Base-by-base conservation (phyloP, 495 filamentous ascomycete genomes). In the Collariella sp. region DNA sequence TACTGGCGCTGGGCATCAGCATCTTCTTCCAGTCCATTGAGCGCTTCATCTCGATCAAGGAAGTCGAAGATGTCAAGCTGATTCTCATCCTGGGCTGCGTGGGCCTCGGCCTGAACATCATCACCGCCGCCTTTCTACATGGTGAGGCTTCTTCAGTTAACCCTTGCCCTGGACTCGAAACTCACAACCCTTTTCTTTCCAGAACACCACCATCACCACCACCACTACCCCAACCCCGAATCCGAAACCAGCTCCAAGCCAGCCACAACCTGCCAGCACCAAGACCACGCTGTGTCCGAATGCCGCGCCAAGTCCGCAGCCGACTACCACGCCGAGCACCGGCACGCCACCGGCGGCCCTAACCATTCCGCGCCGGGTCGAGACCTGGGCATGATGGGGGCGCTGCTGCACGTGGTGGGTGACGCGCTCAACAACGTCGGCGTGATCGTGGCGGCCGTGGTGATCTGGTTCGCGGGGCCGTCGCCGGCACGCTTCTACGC, bases 11-110 rank as follows among this genome's bases (percentile, higher is more conserved):
- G 7, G 95, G 90, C 55, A 64, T 96, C 52, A 89, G 90, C 50
- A 95, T 97, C 62, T 89, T 96, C 65, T 73, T 97, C 36, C 91
- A 96, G 60, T 89, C 91, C 2, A 83, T 95, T 52, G 88, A 96
- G 70, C 77, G 91, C 59, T 84, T 97, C 63, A 80, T 95, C 35
- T 62, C 63, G 5, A 45, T 76, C 22, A 58, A 71, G 50, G 62
- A 64, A 63, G 52, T 96, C 46, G 77, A 82, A 34, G 81, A 90
- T 41, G 87, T 89, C 0, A 79, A 79, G 56, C 70, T 95, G 6
- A 82, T 95, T 11, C 78, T 91, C 36, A 84, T 87, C 40, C 86
- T 95, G 40, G 91, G 91, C 5, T 89, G 80, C 58, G 78, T 88
- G 40, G 91, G 91, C 5, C 76, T 97, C 7, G 67, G 79, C 2